A percentile compares a stretch with the other conserved stretches of the same genome.
phyloP scores from a whole-genome alignment of 768 basidiomycete species.

The Symmetrospora coprosmae region DNA sequence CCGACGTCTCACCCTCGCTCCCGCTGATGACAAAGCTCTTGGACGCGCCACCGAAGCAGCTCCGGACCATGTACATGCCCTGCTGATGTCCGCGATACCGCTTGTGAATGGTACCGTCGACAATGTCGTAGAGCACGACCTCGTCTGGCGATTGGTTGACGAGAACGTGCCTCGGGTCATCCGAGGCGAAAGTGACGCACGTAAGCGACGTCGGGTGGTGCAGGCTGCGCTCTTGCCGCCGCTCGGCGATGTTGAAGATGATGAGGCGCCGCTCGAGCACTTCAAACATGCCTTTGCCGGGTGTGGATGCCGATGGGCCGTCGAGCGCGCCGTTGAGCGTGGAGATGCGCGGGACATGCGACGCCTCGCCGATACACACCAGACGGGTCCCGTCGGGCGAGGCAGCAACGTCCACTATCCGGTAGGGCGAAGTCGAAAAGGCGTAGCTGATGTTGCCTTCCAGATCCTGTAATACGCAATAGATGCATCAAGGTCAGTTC shows the following conservation, averaged over 20 bases:
- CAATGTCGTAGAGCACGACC: slow-evolving; percentile 72
- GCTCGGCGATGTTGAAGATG: slow-evolving; percentile 59
- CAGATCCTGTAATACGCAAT: slow-evolving; percentile 46
- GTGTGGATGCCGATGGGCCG: slow-evolving; percentile 10
- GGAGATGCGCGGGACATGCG: slow-evolving; percentile 27
- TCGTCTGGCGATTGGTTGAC: slow-evolving; percentile 81
- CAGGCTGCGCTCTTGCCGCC: slow-evolving; percentile 44
- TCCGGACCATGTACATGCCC: slow-evolving; percentile 68
- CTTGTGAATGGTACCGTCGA: slow-evolving; percentile 51
- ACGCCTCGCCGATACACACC: slow-evolving; percentile 55
- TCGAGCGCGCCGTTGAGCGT: slow-evolving; percentile 28
- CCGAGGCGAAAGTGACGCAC: slow-evolving; percentile 64
- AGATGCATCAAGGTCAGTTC: slow-evolving; percentile 22
- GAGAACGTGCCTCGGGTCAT: slow-evolving; percentile 71
- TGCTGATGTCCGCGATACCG: slow-evolving; percentile 79
- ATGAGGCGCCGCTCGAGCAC: slow-evolving; percentile 47
- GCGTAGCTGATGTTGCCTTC: slow-evolving; percentile 57
- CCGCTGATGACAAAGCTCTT: slow-evolving; percentile 83
- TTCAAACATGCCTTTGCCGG: slow-evolving; percentile 15
- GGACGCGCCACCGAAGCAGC: slow-evolving; percentile 81
- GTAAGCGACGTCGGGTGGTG: slow-evolving; percentile 54
- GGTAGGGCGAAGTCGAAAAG: slow-evolving; percentile 58
- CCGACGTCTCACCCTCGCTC: slow-evolving; percentile 61
- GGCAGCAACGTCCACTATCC: slow-evolving; percentile 72
- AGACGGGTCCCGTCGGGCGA: slow-evolving; percentile 71